A percentile compares a stretch with the other conserved stretches of the same genome.
These are phyloP conservation scores for Ceratobasidium sp. DNA, from an alignment of 1,284 basidiomycete genomes.

Conservation along the genomic window DNA sequence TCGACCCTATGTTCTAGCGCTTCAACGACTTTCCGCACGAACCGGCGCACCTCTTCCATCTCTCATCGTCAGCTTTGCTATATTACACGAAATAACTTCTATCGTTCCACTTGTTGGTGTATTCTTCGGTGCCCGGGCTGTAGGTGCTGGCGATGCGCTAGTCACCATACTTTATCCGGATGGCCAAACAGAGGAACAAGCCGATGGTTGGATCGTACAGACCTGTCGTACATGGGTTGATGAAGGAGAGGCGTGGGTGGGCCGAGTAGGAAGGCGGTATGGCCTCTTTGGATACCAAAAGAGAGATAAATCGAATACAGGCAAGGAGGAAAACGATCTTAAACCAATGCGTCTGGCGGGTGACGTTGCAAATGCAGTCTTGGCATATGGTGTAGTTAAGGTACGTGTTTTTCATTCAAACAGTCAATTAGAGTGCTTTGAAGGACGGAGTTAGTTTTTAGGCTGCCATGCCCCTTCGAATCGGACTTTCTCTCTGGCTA, in stretches of 20 bases:
- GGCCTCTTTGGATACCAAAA: conserved; percentile 86
- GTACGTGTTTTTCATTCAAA: conserved; percentile 59
- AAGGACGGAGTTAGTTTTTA: conserved; percentile 55
- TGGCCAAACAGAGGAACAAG: not conserved
- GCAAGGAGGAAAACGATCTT: conserved; percentile 46
- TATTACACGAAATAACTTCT: conserved; percentile 91
- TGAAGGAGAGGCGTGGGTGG: conserved; percentile 80
- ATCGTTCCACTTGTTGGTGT: conserved; percentile 80
- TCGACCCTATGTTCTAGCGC: conserved; percentile 54
- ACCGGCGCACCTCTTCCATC: conserved; percentile 83
- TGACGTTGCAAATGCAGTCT: conserved; percentile 80
- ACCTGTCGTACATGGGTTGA: conserved; percentile 72
- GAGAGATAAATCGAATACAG: conserved; percentile 53
- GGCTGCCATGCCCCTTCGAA: conserved; percentile 82
- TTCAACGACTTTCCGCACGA: conserved; percentile 69
- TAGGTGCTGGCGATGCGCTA: conserved; percentile 80
- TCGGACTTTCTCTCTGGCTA: conserved; percentile 80
- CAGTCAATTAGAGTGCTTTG: not conserved
- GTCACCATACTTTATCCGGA: conserved; percentile 58
- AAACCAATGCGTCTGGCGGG: conserved; percentile 65
- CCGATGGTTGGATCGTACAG: conserved; percentile 59
- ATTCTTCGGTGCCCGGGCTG: conserved; percentile 77
- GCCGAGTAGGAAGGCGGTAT: conserved; percentile 80
- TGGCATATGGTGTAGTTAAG: conserved; percentile 89
- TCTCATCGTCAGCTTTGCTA: conserved; percentile 81